A percentile compares a stretch with the other conserved stretches of the same genome.
These are phyloP conservation scores for Saccharomycopsis amapae DNA, from an alignment of 805 yeast genomes.

Conservation along the genomic window DNA sequence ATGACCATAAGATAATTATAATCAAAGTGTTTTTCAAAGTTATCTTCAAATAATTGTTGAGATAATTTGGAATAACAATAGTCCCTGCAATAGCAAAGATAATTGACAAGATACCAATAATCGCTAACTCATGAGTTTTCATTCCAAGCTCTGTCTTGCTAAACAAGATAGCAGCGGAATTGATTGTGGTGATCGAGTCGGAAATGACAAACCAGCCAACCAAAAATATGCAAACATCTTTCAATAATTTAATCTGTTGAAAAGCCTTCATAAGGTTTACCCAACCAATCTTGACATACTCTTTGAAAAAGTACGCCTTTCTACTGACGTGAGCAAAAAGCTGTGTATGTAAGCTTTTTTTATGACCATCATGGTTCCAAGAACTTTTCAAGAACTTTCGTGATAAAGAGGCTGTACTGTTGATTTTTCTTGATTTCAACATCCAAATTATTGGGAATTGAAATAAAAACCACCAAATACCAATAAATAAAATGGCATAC, in stretches of 20 bases:
- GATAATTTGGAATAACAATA: conserved; percentile 42
- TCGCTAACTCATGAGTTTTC: conserved; percentile 59
- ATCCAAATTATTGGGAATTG: conserved; percentile 52
- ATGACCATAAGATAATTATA: conserved; percentile 50
- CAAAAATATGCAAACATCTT: conserved; percentile 60
- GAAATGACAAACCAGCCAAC: conserved; percentile 72
- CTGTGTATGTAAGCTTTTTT: conserved; percentile 6
- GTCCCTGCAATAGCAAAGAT: conserved; percentile 65
- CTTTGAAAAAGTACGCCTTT: conserved; percentile 20
- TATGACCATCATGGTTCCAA: conserved; percentile 12
- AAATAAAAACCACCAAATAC: conserved; percentile 72
- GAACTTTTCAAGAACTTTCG: conserved; percentile 18
- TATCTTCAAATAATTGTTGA: conserved; percentile 31
- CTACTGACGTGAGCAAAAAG: background rate
- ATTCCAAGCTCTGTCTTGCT: conserved; percentile 64
- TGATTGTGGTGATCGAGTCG: conserved; percentile 71
- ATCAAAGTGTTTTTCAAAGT: conserved; percentile 45
- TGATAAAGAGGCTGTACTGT: conserved; percentile 26
- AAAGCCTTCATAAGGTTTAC: conserved; percentile 45
- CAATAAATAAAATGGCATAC: conserved; percentile 55
- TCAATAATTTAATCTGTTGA: conserved; percentile 50
- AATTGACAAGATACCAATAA: conserved; percentile 60
- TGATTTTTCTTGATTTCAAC: conserved; percentile 38
- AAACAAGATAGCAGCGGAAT: conserved; percentile 70
- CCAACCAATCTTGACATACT: conserved; percentile 56